phyloP scores from a whole-genome alignment of 495 filamentous ascomycete genomes.

The Xylaria telfairii region DNA sequence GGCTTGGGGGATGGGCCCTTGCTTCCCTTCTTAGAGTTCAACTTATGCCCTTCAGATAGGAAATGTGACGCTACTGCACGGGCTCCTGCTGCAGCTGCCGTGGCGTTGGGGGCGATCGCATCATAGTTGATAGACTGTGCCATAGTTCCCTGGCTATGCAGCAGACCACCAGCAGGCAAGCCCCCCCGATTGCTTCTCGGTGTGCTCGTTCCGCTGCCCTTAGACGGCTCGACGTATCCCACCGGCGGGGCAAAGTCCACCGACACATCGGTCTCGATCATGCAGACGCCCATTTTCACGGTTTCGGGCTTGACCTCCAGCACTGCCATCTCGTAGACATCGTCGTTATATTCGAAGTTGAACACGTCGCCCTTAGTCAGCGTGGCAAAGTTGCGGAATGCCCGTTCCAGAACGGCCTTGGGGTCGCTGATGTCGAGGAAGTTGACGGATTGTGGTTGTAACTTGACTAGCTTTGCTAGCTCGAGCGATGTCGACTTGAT shows the following conservation, averaged over 20 bases:
- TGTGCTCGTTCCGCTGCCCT: slow-evolving; percentile 66
- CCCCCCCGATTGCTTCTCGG: slow-evolving; percentile 58
- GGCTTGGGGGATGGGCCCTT: slow-evolving; percentile 81
- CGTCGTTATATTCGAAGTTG: slow-evolving; percentile 93
- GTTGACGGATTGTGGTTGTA: slow-evolving; percentile 87
- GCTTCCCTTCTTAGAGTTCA: slow-evolving; percentile 79
- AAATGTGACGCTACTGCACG: slow-evolving; percentile 70
- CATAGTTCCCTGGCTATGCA: slow-evolving; percentile 90
- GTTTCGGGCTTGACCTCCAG: slow-evolving; percentile 87
- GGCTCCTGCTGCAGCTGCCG: slow-evolving; percentile 56
- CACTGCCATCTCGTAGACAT: slow-evolving; percentile 88
- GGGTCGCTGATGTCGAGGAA: slow-evolving; percentile 97
- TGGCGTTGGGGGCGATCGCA: slow-evolving; percentile 83
- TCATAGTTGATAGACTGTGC: slow-evolving; percentile 96
- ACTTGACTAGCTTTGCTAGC: slow-evolving; percentile 87
- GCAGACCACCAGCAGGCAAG: slow-evolving; percentile 70
- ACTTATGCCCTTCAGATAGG: slow-evolving; percentile 72
- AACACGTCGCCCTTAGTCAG: slow-evolving; percentile 92
- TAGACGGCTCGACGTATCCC: slow-evolving; percentile 86
- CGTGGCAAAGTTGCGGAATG: slow-evolving; percentile 92
- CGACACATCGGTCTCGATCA: slow-evolving; percentile 91
- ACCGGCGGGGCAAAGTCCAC: slow-evolving; percentile 95
- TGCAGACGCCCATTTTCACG: slow-evolving; percentile 80
- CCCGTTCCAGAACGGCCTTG: slow-evolving; percentile 96
- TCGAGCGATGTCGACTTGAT: slow-evolving; percentile 92